phyloP scores from a whole-genome alignment of 2,329 filamentous ascomycete species.

The Arthroderma sp. region DNA sequence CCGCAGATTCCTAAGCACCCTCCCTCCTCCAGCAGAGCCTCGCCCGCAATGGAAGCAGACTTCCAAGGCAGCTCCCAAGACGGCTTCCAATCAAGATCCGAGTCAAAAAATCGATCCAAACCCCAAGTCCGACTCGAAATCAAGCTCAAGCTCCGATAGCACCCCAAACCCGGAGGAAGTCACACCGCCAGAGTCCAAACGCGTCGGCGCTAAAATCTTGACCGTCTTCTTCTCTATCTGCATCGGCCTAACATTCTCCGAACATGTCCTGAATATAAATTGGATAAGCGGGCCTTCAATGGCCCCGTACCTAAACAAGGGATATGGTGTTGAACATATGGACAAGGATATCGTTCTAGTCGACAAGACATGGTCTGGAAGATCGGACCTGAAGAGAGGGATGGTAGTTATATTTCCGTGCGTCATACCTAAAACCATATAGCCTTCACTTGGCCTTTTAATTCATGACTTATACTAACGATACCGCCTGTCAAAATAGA shows the following conservation, averaged over 20 bases:
- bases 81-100: too few relatives aligned
- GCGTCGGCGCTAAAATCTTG: slow-evolving; percentile 14
- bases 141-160: slow-evolving; percentile 13
- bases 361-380: slow-evolving; percentile 26
- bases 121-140: slow-evolving; percentile 7
- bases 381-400: slow-evolving; percentile 49
- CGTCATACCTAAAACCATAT: neutral
- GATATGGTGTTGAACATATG: slow-evolving; percentile 37
- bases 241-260: slow-evolving; percentile 26
- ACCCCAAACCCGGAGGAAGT: too few relatives aligned
- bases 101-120: slow-evolving; percentile 1
- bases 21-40: too few relatives aligned
- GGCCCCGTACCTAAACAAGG: slow-evolving; percentile 62
- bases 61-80: too few relatives aligned
- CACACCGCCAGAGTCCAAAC: slow-evolving; percentile 10
- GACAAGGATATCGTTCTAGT: slow-evolving; percentile 31
- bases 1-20: too few relatives aligned
- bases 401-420: slow-evolving; percentile 57
- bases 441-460: neutral
- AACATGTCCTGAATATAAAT: slow-evolving; percentile 29
- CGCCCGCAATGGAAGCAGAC: too few relatives aligned
- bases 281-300: slow-evolving; percentile 47
- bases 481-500: slow-evolving; percentile 30
- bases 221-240: slow-evolving; percentile 20
- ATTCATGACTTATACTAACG: neutral